These are phyloP conservation scores for Phytophthora tentaculata DNA, from an alignment of 352 stramenopile species.

Conservation along the genomic window DNA sequence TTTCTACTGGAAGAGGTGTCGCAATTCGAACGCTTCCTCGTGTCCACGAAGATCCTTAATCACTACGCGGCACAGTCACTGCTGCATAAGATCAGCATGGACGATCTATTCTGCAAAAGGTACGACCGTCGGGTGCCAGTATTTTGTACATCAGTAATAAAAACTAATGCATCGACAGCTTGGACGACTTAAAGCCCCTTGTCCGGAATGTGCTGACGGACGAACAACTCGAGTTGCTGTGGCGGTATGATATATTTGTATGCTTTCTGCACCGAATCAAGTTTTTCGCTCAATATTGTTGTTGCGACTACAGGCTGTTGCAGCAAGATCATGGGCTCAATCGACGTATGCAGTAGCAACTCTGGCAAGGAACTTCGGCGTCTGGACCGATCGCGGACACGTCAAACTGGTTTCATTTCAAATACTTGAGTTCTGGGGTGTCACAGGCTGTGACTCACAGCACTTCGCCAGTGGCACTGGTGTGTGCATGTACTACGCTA, in stretches of 20 bases:
- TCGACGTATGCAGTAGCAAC: slow-evolving; percentile 4
- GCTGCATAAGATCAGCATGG: slow-evolving; percentile 66
- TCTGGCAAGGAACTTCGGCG: background rate
- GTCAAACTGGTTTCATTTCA: too few relatives aligned
- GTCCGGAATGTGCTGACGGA: slow-evolving; percentile 44
- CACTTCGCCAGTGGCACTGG: background rate
- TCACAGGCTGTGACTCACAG: background rate
- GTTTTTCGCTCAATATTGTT: background rate
- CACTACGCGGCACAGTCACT: slow-evolving; percentile 72
- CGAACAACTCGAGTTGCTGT: slow-evolving; percentile 56
- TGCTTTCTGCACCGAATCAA: background rate
- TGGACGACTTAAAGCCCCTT: slow-evolving; percentile 44
- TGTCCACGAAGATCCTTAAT: slow-evolving; percentile 69
- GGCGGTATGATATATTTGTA: slow-evolving; percentile 32
- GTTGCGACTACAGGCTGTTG: slow-evolving; percentile 19
- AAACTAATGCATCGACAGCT: slow-evolving; percentile 25
- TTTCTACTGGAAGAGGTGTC: slow-evolving; percentile 82
- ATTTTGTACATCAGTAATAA: too few relatives aligned
- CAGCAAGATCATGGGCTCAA: slow-evolving; percentile 41
- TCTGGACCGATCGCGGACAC: background rate
- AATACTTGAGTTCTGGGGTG: too few relatives aligned
- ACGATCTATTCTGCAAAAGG: slow-evolving; percentile 60
- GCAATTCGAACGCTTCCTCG: slow-evolving; percentile 75
- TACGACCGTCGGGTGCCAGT: slow-evolving; percentile 16
- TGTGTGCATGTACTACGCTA: background rate